Evolutionary conservation across 2,329 filamentous ascomycete genomes (phyloP), one percentile per base, ranked within the genome.

Genomic region (Trichoderma sp.): DNA sequence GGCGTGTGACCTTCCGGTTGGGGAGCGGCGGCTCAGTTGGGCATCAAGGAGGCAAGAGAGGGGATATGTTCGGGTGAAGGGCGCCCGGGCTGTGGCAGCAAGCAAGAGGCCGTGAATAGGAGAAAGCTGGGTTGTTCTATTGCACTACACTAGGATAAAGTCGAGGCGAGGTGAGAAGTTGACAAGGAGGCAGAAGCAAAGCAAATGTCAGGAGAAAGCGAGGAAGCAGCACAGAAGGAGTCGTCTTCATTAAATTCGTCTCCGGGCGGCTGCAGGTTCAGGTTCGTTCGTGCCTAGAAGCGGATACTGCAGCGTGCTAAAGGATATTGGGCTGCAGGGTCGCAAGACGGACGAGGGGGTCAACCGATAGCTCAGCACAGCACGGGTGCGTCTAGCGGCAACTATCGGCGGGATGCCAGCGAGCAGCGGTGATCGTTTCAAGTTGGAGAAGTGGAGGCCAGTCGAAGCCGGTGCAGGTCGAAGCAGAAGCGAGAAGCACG

Each of bases 71-170:
- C 43, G 59, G 15, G 52, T 26, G 48, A 48, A 34, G 24, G 24
- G 41, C 30, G 62, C 41, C 54, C 48, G 57, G 41, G 48, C 56
- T 52, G 30, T 63, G 62, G 24, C 30, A 30, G 56, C 41, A 59
- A 51, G 43, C 44, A 45, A 51, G 21, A 43, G 50, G 45, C 15
- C 21, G 48, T 12, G 56, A 52, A 12, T 52, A 56, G 19, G 26
- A 48, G 41, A 51, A 66, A 51, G 52, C 54, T 58, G 57, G 57
- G 30, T 41, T 43, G 64, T 57, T 66, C 52, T 66, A 66, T 66
- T 66, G 64, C 51, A 44, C 64, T 66, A 66, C 52, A 64, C 64
- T 66, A 66, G 26, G 47, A 52, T 59, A 59, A 60, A 45, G 62
- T 64, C 62, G 61, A 65, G 51, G 51, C 43, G 30, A 65, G 43